Evolutionary conservation across 2,329 filamentous ascomycete species (phyloP), one percentile per base, ranked within the genome.

Genomic region (Pestalotiopsis sp.): DNA sequence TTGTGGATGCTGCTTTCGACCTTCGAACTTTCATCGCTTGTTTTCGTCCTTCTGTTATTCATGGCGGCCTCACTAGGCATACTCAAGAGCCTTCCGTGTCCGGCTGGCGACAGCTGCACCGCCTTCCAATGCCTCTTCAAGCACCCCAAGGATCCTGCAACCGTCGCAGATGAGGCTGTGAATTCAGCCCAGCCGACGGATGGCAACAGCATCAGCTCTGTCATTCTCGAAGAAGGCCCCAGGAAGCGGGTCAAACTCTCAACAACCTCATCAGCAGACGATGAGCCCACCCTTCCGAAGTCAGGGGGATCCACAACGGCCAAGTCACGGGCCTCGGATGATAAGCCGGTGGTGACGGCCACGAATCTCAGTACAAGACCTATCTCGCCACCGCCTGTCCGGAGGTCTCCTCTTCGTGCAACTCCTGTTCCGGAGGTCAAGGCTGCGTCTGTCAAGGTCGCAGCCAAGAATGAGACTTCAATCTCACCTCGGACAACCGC

Each of bases 81-180:
- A 55, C 82, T 87, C 70, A 86, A 85, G 72, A 81, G 81, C 69
- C 82, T 87, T 62, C 83, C 84, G 11, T 87, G 85, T 71, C 85
- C 85, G 5, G 84, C 83, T 23, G 85, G 85, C 64, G 78, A 81
- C 61, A 77, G 69, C 2, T 87, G 85, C 72, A 84, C 81, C 9
- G 84, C 85, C 17, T 85, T 85, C 72, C 79, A 83, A 69, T 87
- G 85, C 72, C 80, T 87, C 52, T 87, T 87, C 72, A 82, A 83
- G 36, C 84, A 86, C 71, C 76, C 77, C 41, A 74, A 73, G 23
- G 81, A 85, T 38, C 75, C 74, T 67, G 63, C 70, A 14, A 69
- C 68, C 61, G 49, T 69, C 31, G 66, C 68, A 9, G 45, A 52
- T 3, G 45, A 52, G 45, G 62, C 61, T 58, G 68, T 70, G 55